These are phyloP conservation scores for Serpula lacrymans DNA, from an alignment of 768 basidiomycete species.

Conservation along the genomic window DNA sequence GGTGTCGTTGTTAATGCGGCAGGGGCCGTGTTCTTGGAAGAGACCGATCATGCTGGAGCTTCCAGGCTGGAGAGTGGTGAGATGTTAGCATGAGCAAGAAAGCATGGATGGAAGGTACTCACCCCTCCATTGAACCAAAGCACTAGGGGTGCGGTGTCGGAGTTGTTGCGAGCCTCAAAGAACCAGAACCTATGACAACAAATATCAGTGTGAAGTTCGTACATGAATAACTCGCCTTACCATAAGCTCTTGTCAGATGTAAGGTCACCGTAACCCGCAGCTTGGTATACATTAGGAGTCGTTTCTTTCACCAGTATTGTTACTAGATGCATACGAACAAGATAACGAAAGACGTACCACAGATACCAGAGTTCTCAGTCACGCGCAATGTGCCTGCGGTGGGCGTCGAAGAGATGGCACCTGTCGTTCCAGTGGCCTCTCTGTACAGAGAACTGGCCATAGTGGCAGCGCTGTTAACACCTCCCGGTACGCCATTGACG, in stretches of 20 bases:
- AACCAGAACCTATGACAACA: conserved; percentile 66
- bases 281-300: conserved; percentile 54
- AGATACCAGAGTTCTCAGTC: conserved; percentile 58
- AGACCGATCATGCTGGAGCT: conserved; percentile 64
- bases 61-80: conserved; percentile 67
- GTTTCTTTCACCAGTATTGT: conserved; percentile 56
- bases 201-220: conserved; percentile 36
- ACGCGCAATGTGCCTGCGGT: no score
- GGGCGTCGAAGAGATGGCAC: conserved; percentile 2
- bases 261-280: conserved; percentile 61
- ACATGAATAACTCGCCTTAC: conserved; percentile 35
- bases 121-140: conserved; percentile 74
- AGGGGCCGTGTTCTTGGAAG: conserved; percentile 70
- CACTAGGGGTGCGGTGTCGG: conserved; percentile 63
- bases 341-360: conserved; percentile 19
- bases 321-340: conserved; percentile 41
- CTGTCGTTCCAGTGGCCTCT: conserved; percentile 57
- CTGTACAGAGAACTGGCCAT: conserved; percentile 20
- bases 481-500: conserved; percentile 49
- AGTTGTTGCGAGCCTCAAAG: conserved; percentile 58
- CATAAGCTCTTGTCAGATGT: conserved; percentile 58
- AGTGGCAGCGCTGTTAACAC: conserved; percentile 29
- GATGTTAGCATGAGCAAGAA: conserved; percentile 32
- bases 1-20: conserved; percentile 52
- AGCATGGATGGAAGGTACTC: no score